Evolutionary conservation across 202 grass and related monocot species (phyloP).

Genomic region (Panicum virgatum): DNA sequence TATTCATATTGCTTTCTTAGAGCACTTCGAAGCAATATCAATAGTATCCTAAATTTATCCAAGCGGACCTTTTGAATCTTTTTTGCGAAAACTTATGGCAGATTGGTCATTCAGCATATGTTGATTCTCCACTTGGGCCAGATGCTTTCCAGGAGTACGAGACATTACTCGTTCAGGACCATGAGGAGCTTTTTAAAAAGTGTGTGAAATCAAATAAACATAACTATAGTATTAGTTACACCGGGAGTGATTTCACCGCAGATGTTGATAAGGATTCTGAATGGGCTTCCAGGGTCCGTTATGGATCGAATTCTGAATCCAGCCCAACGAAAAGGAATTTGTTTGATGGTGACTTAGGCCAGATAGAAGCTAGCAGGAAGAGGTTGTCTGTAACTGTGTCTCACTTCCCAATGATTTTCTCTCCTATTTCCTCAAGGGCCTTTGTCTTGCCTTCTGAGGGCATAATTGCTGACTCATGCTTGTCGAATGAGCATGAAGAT

Average conservation of each 20-base stretch:
- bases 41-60: not conserved
- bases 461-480: slow-evolving; percentile 66
- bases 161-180: slow-evolving; percentile 82
- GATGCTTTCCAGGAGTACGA: slow-evolving; percentile 51
- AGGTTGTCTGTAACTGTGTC: slow-evolving; percentile 62
- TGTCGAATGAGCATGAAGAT: slow-evolving; percentile 53
- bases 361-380: slow-evolving; percentile 32
- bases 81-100: slow-evolving; percentile 43
- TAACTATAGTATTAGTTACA: slow-evolving; percentile 20
- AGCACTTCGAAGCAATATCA: slow-evolving; percentile 25
- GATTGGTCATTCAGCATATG: slow-evolving; percentile 73
- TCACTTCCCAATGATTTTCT: slow-evolving; percentile 90
- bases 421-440: slow-evolving; percentile 75
- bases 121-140: slow-evolving; percentile 90
- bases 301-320: slow-evolving; percentile 47
- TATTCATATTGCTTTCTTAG: slow-evolving; percentile 19
- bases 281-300: slow-evolving; percentile 44
- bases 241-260: slow-evolving; percentile 36
- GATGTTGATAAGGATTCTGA: slow-evolving; percentile 43
- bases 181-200: slow-evolving; percentile 79
- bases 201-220: slow-evolving; percentile 44
- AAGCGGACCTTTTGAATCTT: slow-evolving; percentile 24
- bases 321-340: slow-evolving; percentile 41
- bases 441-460: slow-evolving; percentile 89
- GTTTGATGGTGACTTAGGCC: slow-evolving; percentile 45